Evolutionary conservation across 805 yeast species (phyloP).

Genomic region (Saccharomycopsis schoenii): DNA sequence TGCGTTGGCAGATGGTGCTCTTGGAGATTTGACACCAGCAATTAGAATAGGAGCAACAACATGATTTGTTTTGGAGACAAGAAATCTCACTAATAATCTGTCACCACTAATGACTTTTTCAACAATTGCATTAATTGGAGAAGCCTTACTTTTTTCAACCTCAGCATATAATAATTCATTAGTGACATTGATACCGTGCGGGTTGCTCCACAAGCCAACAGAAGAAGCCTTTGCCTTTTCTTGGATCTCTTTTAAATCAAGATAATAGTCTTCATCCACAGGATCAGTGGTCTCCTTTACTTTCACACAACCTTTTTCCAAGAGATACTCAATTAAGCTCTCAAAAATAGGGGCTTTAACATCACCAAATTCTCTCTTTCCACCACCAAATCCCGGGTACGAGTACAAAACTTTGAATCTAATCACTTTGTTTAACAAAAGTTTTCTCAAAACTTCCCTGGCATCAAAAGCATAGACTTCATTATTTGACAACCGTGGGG

Average conservation of each 20-base stretch:
- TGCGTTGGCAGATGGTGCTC: conserved; percentile 39
- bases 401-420: conserved; percentile 49
- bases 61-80: conserved; percentile 41
- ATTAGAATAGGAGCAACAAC: conserved; percentile 49
- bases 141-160: conserved; percentile 6
- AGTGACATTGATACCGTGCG: conserved; percentile 4
- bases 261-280: conserved; percentile 34
- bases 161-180: conserved; percentile 14
- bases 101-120: conserved; percentile 77
- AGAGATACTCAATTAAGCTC: conserved; percentile 46
- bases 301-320: conserved; percentile 52
- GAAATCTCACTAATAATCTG: conserved; percentile 51
- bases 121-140: conserved; percentile 39
- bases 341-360: conserved; percentile 51
- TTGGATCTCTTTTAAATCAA: conserved; percentile 33
- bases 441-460: conserved; percentile 50
- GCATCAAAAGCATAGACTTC: conserved; percentile 46
- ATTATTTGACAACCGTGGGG: conserved; percentile 38
- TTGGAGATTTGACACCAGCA: conserved; percentile 68
- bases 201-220: conserved; percentile 46
- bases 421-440: conserved; percentile 55
- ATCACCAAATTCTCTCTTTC: conserved; percentile 65
- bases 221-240: conserved; percentile 39
- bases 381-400: conserved; percentile 27
- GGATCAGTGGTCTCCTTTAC: conserved; percentile 44